Base-by-base conservation (phyloP, 2,329 filamentous ascomycete species). In the Arachnopeziza araneosa region DNA sequence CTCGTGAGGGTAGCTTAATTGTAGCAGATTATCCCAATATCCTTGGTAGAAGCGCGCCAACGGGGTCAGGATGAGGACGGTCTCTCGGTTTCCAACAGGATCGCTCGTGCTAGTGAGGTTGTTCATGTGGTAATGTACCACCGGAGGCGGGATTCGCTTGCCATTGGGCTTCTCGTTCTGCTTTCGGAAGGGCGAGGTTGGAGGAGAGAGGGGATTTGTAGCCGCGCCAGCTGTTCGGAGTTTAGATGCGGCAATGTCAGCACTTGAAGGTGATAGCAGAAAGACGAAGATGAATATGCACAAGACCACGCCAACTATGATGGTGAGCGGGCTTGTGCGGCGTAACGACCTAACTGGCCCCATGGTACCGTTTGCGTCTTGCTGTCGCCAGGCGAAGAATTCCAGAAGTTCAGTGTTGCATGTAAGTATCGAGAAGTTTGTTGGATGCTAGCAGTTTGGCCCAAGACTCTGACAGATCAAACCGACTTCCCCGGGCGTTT, bases 11-110 rank as follows among this genome's bases (percentile, higher is more conserved):
- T 98, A 99, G 70, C 77, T 83, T 59, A 99, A 82, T 72, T 85
- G 85, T 67, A 93, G 74, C 26, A 99, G 80, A 70, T 98, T 99
- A 74, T 96, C 88, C 93, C 95, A 99, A 79, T 98, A 99, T 67
- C 83, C 87, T 69, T 90, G 87, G 76, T 97, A 98, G 80, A 98
- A 99, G 64, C 90, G 86, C 32, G 91, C 89, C 77, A 99, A 87
- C 10, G 95, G 95, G 1, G 95, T 97, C 62, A 99, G 83, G 71
- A 99, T 90, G 58, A 99, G 86, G 61, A 99, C 82, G 56, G 88
- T 89, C 78, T 99, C 95, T 66, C 85, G 80, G 72, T 96, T 95
- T 63, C 81, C 83, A 55, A 91, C 79, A 1, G 95, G 91, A 65
- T 89, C 83, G 56, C 81, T 74, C 22, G 93, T 89, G 60, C 90